Evolutionary conservation across 768 basidiomycete species (phyloP).

Genomic region (Suillus occidentalis): DNA sequence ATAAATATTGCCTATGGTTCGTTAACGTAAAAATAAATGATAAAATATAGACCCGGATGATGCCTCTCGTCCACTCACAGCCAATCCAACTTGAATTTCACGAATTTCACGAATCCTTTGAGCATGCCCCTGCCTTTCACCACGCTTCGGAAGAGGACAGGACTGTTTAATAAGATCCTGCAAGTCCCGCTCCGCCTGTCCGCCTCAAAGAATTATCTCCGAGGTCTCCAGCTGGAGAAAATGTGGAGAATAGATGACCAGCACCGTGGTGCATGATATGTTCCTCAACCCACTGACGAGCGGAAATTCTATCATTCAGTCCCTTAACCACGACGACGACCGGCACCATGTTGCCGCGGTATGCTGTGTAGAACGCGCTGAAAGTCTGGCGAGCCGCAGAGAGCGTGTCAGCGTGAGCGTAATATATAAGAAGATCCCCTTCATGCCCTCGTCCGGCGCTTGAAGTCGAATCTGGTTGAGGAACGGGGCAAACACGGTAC

Average conservation of each 20-base stretch:
- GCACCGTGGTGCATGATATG: background rate
- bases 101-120: background rate
- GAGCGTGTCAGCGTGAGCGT: background rate
- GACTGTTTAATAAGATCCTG: background rate
- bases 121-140: background rate
- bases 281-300: slow-evolving; percentile 5
- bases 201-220: background rate
- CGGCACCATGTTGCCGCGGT: slow-evolving; percentile 16
- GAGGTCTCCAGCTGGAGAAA: background rate
- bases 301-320: slow-evolving; percentile 13
- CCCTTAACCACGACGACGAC: slow-evolving; percentile 19
- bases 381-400: background rate
- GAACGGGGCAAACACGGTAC: background rate
- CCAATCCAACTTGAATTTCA: background rate
- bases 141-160: background rate
- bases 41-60: background rate
- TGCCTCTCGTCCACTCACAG: background rate
- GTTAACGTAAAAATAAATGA: background rate
- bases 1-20: background rate
- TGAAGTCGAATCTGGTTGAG: background rate
- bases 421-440: slow-evolving; percentile 5
- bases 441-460: background rate
- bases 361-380: slow-evolving; percentile 13
- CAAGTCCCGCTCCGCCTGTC: background rate
- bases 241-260: background rate